Percentiles rank a stretch among this genome's conserved stretches.
phyloP scores from a whole-genome alignment of 2,329 filamentous ascomycete species.

The Xylariaceae sp. region DNA sequence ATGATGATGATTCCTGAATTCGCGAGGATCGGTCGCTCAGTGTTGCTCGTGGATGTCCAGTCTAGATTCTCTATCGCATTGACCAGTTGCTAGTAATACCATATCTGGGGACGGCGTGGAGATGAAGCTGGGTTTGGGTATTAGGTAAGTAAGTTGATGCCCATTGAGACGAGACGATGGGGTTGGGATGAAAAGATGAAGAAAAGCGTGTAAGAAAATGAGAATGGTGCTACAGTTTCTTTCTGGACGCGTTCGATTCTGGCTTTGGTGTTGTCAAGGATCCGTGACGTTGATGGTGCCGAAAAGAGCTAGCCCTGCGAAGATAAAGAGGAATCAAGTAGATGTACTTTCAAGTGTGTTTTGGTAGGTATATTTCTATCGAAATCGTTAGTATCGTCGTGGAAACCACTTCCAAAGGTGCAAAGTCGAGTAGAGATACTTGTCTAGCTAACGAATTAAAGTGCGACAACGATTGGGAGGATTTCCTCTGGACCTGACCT shows the following conservation, averaged over 20 bases:
- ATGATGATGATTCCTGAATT: no score
- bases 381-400: background rate
- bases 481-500: background rate
- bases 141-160: background rate
- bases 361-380: no score
- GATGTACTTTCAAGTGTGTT: background rate
- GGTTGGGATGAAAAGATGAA: background rate
- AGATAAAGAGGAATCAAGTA: background rate
- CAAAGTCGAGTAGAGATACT: no score
- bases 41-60: slow-evolving; percentile 3
- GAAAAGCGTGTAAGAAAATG: background rate
- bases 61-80: background rate
- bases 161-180: background rate
- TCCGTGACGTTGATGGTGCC: background rate
- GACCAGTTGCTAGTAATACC: background rate
- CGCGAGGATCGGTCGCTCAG: background rate
- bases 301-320: background rate
- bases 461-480: no score
- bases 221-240: background rate
- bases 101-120: background rate
- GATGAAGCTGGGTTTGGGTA: background rate
- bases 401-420: no score
- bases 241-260: background rate
- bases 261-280: background rate
- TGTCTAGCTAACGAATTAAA: no score